Conservation (phyloP, 805 yeast species). For the Vanderwaltozyma yarrowii region DNA sequence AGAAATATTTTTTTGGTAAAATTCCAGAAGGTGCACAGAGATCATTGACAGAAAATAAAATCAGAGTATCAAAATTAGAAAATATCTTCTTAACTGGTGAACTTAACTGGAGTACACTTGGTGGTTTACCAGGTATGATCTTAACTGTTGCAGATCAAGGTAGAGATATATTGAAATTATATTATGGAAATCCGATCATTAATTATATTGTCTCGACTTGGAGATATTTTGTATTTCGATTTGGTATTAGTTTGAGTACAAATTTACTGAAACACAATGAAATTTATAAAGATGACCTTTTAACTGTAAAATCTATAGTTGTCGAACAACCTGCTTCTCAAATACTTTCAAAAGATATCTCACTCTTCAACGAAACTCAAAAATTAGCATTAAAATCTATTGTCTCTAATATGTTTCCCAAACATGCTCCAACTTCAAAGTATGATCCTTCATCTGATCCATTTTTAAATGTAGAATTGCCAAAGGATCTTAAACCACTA, state of each 20-base stretch:
- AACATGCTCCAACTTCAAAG: conserved; percentile 30
- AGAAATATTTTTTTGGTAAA: conserved; percentile 59
- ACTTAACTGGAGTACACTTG: conserved; percentile 65
- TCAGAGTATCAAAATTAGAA: conserved; percentile 46
- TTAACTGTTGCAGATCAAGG: conserved; percentile 77
- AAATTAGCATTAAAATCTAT: conserved; percentile 20
- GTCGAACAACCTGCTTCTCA: conserved; percentile 1
- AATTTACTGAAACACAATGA: conserved; percentile 15
- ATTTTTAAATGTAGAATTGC: conserved; percentile 30
- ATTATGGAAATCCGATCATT: conserved; percentile 38
- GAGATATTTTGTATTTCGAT: conserved; percentile 79
- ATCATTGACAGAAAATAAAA: conserved; percentile 47
- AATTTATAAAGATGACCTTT: conserved; percentile 27
- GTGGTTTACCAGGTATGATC: conserved; percentile 89
- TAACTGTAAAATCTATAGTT: conserved; percentile 32
- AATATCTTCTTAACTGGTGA: conserved; percentile 71
- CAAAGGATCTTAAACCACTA: conserved; percentile 13
- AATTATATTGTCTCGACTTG: conserved; percentile 64
- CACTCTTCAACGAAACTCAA: conserved; percentile 7
- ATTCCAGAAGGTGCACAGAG: conserved; percentile 85
- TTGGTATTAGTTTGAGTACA: conserved; percentile 46
- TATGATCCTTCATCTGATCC: conserved; percentile 32
- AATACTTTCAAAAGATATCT: no score
- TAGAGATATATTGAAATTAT: conserved; percentile 43
- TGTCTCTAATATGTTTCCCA: conserved; percentile 48